These are phyloP conservation scores for Pseudogymnoascus sp. DNA, from an alignment of 2,329 filamentous ascomycete genomes.

Conservation along the genomic window DNA sequence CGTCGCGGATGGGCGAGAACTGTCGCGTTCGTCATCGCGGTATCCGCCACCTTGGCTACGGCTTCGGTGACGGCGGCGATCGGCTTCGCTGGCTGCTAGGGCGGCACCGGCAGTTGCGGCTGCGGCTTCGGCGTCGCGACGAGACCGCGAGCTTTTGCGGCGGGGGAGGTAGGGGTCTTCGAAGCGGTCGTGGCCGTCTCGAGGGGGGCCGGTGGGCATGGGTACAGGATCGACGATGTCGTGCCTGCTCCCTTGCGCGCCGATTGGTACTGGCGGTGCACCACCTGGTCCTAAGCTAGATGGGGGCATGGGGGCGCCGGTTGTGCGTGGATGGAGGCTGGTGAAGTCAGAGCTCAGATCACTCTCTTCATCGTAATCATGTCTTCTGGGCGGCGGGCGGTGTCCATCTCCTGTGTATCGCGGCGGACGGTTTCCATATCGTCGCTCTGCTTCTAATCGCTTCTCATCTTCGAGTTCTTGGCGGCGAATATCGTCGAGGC, in stretches of 20 bases:
- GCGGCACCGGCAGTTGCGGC: conserved; percentile 41
- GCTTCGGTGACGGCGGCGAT: conserved; percentile 20
- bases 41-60: conserved; percentile 17
- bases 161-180: conserved; percentile 29
- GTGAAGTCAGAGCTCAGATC: conserved; percentile 26
- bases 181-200: conserved; percentile 38
- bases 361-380: conserved; percentile 15
- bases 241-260: conserved; percentile 31
- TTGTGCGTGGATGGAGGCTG: conserved; percentile 30
- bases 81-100: conserved; percentile 43
- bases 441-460: conserved; percentile 42
- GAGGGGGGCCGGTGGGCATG: conserved; percentile 49
- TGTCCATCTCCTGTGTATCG: conserved; percentile 63
- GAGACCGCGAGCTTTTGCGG: not conserved
- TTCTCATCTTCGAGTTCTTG: conserved; percentile 46
- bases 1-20: conserved; percentile 34
- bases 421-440: conserved; percentile 49
- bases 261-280: conserved; percentile 20
- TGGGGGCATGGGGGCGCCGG: conserved; percentile 19
- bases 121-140: conserved; percentile 37
- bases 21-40: conserved; percentile 29
- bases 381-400: conserved; percentile 40
- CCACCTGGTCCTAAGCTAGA: conserved; percentile 13
- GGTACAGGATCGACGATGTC: conserved; percentile 31
- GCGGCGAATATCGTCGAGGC: conserved; percentile 40